Evolutionary conservation across 139 green algal genomes (phyloP), one percentile per base, ranked within the genome.

Genomic region (Pedinophyceae sp.): DNA sequence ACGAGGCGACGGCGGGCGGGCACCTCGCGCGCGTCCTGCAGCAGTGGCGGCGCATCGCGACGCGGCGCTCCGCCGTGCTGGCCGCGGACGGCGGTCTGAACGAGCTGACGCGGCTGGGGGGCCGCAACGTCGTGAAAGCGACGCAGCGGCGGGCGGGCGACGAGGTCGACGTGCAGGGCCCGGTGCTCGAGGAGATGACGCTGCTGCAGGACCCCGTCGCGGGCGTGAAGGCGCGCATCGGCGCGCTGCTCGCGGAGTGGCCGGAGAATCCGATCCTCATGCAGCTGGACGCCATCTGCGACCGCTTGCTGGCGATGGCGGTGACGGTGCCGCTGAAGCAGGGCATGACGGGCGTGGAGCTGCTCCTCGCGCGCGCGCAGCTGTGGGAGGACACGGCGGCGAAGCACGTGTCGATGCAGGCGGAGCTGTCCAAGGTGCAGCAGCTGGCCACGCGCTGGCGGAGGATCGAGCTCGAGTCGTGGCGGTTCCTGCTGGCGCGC

Each of bases 321-420:
- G 52, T 81, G 18, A 55, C 55, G 0, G 49, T 59, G 0, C 81
- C 88, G 4, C 71, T 97, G 4, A 93, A 93, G 68, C 53, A 72
- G 10, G 74, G 76, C 3, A 60, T 96, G 47, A 93, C 82, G 0
- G 91, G 91, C 0, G 47, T 95, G 60, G 91, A 98, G 79, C 75
- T 98, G 61, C 73, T 98, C 54, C 71, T 98, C 43, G 69, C 74
- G 13, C 59, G 78, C 1, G 71, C 75, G 7, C 78, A 88, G 68
- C 65, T 73, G 23, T 96, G 90, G 91, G 83, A 98, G 76, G 79
- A 95, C 58, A 87, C 77, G 2, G 90, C 90, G 1, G 87, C 90
- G 5, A 69, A 65, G 27, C 76, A 88, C 48, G 89, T 96, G 18
- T 83, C 64, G 16, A 51, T 98, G 26, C 65, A 61, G 26, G 41